Evolutionary conservation across 768 basidiomycete genomes (phyloP).

Genomic region (Pleurotus cornucopiae): DNA sequence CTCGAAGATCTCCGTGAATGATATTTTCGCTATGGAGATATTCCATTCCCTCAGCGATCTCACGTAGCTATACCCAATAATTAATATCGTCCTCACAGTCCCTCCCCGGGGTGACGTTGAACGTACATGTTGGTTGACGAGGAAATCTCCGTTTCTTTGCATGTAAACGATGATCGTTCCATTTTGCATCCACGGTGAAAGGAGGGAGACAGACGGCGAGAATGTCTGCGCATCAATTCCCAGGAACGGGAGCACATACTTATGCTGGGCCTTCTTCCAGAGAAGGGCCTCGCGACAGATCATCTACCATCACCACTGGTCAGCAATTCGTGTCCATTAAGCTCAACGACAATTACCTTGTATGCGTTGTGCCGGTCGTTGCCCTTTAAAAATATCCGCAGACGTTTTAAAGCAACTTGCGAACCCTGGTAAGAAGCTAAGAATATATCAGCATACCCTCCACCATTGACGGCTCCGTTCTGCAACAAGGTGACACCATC

Average conservation of each 20-base stretch:
- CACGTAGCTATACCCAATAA: background rate
- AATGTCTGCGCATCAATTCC: background rate
- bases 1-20: constrained; percentile 29
- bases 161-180: background rate
- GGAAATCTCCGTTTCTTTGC: background rate
- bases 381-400: background rate
- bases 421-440: background rate
- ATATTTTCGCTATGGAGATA: constrained; percentile 22
- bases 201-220: background rate
- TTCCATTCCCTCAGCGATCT: constrained; percentile 22
- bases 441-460: constrained; percentile 4
- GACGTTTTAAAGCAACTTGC: background rate
- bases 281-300: background rate
- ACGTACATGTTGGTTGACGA: background rate
- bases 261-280: background rate
- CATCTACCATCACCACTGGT: background rate
- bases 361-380: background rate
- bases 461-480: background rate
- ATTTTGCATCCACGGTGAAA: constrained; percentile 6
- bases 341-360: background rate
- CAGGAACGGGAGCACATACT: constrained; percentile 5
- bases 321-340: too few species aligned
- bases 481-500: background rate
- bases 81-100: background rate
- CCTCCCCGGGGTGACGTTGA: background rate